Evolutionary conservation across 805 yeast genomes (phyloP), one percentile per base, ranked within the genome.

Genomic region (Ogataea methanolica): DNA sequence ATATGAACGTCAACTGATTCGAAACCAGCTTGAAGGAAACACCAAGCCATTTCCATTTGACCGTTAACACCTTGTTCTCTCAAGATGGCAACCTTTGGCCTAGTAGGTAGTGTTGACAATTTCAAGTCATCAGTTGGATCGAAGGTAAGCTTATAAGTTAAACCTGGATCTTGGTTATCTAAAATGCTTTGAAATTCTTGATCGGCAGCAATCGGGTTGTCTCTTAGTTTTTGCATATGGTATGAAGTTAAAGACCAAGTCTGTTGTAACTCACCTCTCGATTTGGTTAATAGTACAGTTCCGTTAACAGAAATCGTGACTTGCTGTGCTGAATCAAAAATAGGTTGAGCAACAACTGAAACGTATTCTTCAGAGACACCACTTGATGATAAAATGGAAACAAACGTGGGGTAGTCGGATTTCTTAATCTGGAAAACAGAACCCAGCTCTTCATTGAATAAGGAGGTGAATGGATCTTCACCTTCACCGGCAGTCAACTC

Each of bases 61-160:
- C 97, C 96, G 67, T 94, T 94, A 47, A 94, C 97, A 72, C 99
- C 99, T 72, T 94, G 99, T 67, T 94, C 99, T 72, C 99, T 86
- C 61, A 94, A 75, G 47, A 94, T 90, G 37, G 98, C 99, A 55
- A 94, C 98, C 68, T 82, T 85, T 43, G 99, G 99, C 61, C 73
- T 80, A 8, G 68, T 56, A 22, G 66, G 48, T 14, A 63, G 56
- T 12, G 66, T 48, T 2, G 74, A 65, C 12, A 74, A 59, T 19
- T 67, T 65, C 43, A 81, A 62, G 48, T 76, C 76, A 50, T 78
- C 81, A 17, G 68, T 51, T 40, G 85, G 84, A 47, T 79, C 75
- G 61, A 73, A 94, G 3, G 96, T 80, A 60, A 94, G 74, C 59
- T 87, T 79, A 72, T 83, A 94, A 15, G 82, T 76, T 53, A 94